These are phyloP conservation scores for Wallacemonas sp. DNA, from an alignment of 208 protist species.

Conservation along the genomic window DNA sequence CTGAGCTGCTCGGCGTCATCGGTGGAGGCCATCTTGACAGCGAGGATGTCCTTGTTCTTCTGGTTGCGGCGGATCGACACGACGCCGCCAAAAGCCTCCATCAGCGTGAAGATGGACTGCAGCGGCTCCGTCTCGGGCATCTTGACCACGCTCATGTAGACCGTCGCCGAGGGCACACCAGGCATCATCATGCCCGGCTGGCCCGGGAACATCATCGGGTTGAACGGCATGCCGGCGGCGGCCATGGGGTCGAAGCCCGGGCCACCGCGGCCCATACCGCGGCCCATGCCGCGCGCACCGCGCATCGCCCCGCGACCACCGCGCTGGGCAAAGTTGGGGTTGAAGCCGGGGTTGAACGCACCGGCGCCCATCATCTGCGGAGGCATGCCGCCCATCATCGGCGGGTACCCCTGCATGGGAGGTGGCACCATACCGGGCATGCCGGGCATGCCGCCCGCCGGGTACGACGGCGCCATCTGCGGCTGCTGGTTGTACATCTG, in stretches of 20 bases:
- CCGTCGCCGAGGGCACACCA: constrained; percentile 52
- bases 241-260: constrained; percentile 46
- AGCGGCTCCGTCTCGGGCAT: constrained; percentile 79
- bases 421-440: constrained; percentile 4
- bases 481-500: constrained; percentile 8
- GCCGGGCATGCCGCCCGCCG: constrained; percentile 7
- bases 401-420: constrained; percentile 13
- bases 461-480: constrained; percentile 17
- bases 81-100: constrained; percentile 86
- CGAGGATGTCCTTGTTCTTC: constrained; percentile 87
- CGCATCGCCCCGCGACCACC: constrained; percentile 15
- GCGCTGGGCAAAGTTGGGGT: constrained; percentile 31
- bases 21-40: constrained; percentile 82
- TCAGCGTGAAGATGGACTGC: constrained; percentile 79
- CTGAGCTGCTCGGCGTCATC: constrained; percentile 79
- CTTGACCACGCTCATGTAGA: constrained; percentile 80
- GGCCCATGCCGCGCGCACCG: constrained; percentile 6
- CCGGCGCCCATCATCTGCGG: constrained; percentile 15
- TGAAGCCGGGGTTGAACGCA: constrained; percentile 37
- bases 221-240: constrained; percentile 27
- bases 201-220: constrained; percentile 36
- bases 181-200: constrained; percentile 30
- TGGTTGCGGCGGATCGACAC: constrained; percentile 88
- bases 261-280: constrained; percentile 26
- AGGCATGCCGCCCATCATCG: constrained; percentile 21